These are phyloP conservation scores for Prillingera fragicola DNA, from an alignment of 1,284 basidiomycete species.

Conservation along the genomic window DNA sequence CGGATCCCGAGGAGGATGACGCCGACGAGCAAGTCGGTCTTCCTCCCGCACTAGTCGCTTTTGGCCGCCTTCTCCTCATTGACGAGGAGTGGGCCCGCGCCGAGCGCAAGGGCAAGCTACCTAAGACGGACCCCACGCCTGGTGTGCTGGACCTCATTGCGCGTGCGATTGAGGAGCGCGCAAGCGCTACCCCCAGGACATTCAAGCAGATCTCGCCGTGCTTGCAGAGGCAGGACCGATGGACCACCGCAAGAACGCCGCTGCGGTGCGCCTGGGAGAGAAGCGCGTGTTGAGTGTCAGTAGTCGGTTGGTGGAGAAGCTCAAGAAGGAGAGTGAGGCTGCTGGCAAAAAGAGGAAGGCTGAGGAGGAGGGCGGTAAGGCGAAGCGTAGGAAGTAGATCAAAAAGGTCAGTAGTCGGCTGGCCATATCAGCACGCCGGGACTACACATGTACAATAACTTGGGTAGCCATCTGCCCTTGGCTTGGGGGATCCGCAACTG, in stretches of 20 bases:
- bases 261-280: constrained; percentile 49
- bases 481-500: no score
- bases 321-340: neutral
- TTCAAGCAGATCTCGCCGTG: constrained; percentile 37
- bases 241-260: constrained; percentile 28
- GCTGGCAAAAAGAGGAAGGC: constrained; percentile 7
- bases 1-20: constrained; percentile 34
- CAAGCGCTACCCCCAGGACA: constrained; percentile 3
- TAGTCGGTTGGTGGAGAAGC: neutral
- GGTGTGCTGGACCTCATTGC: constrained; percentile 47
- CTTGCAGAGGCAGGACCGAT: constrained; percentile 18
- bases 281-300: constrained; percentile 43
- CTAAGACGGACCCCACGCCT: constrained; percentile 63
- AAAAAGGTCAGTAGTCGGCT: neutral
- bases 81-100: constrained; percentile 62
- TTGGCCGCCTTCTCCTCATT: constrained; percentile 64
- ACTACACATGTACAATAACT: no score
- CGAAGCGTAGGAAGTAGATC: constrained; percentile 10
- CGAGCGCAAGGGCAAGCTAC: constrained; percentile 65
- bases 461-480: no score
- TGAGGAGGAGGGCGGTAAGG: neutral
- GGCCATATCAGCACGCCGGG: neutral
- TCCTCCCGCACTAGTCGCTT: constrained; percentile 62
- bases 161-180: constrained; percentile 49
- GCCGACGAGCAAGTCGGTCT: constrained; percentile 46